phyloP scores from a whole-genome alignment of 2,329 filamentous ascomycete species.

The Colletotrichum liriopes region DNA sequence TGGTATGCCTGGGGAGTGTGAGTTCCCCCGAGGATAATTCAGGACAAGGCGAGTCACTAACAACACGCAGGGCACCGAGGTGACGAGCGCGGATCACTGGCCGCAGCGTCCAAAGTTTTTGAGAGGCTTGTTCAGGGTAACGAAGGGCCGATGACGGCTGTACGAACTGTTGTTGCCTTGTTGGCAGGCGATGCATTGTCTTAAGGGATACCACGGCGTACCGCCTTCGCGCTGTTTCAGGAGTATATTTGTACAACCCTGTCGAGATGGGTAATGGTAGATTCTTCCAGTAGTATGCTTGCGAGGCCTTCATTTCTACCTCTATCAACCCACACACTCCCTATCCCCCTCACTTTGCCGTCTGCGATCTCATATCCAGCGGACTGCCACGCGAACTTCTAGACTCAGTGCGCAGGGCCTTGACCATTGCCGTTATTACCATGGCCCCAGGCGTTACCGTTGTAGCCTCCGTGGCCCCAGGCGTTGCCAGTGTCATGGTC shows the following conservation, averaged over 20 bases:
- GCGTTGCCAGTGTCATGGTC: not conserved
- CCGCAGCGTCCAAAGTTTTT: slow-evolving; percentile 73
- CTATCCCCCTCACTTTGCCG: too few species aligned
- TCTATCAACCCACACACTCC: not conserved
- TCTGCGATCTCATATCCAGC: not conserved
- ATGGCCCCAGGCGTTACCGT: not conserved
- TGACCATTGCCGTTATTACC: not conserved
- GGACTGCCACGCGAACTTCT: not conserved
- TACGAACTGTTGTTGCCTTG: slow-evolving; percentile 73
- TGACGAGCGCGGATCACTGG: slow-evolving; percentile 70
- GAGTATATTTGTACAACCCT: slow-evolving; percentile 1
- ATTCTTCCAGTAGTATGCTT: too few species aligned
- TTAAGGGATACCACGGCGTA: slow-evolving; percentile 22
- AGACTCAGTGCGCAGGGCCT: not conserved
- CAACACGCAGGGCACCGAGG: slow-evolving; percentile 69
- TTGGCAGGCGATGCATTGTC: slow-evolving; percentile 61
- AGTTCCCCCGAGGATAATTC: slow-evolving; percentile 53
- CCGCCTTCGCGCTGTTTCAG: not conserved
- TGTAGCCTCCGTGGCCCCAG: not conserved
- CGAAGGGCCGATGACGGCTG: slow-evolving; percentile 70
- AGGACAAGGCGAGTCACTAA: slow-evolving; percentile 19
- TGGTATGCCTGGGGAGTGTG: slow-evolving; percentile 75
- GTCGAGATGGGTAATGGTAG: not conserved
- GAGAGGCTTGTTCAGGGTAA: slow-evolving; percentile 69
- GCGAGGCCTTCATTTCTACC: not conserved